A percentile compares a stretch with the other conserved stretches of the same genome.
Evolutionary conservation across 495 filamentous ascomycete genomes (phyloP).

Genomic region (Pyrenula aspistea): DNA sequence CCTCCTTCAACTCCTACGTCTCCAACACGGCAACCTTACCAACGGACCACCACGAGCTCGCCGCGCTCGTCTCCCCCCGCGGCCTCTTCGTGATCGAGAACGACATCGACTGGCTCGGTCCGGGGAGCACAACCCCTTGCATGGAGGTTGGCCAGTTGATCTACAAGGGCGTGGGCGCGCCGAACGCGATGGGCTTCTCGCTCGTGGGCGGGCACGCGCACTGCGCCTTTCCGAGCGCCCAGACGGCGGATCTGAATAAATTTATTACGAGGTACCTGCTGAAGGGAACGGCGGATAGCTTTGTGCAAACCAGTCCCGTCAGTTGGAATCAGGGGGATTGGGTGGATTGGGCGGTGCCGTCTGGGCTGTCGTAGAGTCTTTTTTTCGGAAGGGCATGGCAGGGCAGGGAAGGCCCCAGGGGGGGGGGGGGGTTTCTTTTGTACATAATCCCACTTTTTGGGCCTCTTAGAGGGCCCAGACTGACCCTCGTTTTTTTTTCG

Average conservation of each 20-base stretch:
- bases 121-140: slow-evolving; percentile 33
- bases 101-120: slow-evolving; percentile 27
- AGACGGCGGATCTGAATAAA: slow-evolving; percentile 33
- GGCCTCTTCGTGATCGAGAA: slow-evolving; percentile 29
- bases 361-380: no score
- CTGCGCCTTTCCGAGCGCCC: slow-evolving; percentile 37
- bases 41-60: slow-evolving; percentile 29
- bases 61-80: slow-evolving; percentile 25
- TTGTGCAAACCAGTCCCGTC: no score
- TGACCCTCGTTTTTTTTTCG: no score
- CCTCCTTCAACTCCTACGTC: slow-evolving; percentile 17
- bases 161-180: slow-evolving; percentile 35
- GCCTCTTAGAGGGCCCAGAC: no score
- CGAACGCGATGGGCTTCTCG: slow-evolving; percentile 37
- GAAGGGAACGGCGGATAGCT: no score
- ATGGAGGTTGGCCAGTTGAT: slow-evolving; percentile 36
- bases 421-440: no score
- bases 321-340: no score
- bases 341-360: no score
- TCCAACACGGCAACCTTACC: slow-evolving; percentile 12
- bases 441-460: no score
- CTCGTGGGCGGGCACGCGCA: slow-evolving; percentile 40
- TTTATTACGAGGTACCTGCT: slow-evolving; percentile 43
- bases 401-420: no score
- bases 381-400: no score